phyloP scores from a whole-genome alignment of 1,284 basidiomycete species.

The Moesziomyces antarcticus region DNA sequence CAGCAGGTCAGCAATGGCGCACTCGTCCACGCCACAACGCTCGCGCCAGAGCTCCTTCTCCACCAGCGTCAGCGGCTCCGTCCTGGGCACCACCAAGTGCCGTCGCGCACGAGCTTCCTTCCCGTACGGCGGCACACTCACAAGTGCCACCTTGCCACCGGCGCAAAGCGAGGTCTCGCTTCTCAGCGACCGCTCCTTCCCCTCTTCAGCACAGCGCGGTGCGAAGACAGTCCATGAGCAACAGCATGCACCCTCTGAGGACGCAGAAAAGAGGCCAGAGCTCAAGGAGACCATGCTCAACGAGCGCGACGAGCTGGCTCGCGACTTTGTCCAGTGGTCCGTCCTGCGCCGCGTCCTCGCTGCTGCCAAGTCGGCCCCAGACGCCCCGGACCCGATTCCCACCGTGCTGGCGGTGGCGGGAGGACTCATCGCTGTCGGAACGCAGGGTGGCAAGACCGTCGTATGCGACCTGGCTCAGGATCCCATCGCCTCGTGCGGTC shows the following conservation, averaged over 20 bases:
- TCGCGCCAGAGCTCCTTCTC: constrained; percentile 52
- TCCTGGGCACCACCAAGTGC: constrained; percentile 14
- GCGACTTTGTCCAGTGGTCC: constrained; percentile 82
- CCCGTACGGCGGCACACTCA: constrained; percentile 27
- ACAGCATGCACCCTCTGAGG: neutral
- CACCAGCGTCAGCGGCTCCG: constrained; percentile 37
- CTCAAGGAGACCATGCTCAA: constrained; percentile 38
- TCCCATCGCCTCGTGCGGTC: constrained; percentile 44
- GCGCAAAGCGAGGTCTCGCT: constrained; percentile 26
- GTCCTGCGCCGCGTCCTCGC: constrained; percentile 76
- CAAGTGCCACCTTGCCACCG: constrained; percentile 14
- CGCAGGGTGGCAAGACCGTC: constrained; percentile 78
- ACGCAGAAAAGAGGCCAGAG: neutral
- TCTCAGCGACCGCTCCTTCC: constrained; percentile 27
- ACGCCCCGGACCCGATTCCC: constrained; percentile 74
- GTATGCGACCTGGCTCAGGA: constrained; percentile 90
- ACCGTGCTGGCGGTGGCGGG: constrained; percentile 82
- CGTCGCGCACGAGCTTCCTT: constrained; percentile 32
- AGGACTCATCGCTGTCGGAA: constrained; percentile 90
- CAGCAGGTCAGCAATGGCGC: constrained; percentile 15
- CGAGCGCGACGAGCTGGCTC: constrained; percentile 67
- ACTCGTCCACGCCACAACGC: constrained; percentile 31
- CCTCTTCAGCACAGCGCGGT: constrained; percentile 10
- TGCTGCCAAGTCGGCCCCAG: constrained; percentile 73
- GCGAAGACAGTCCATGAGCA: neutral